Evolutionary conservation across 169 alveolate species (phyloP).

Genomic region (Plasmodium gonderi): DNA sequence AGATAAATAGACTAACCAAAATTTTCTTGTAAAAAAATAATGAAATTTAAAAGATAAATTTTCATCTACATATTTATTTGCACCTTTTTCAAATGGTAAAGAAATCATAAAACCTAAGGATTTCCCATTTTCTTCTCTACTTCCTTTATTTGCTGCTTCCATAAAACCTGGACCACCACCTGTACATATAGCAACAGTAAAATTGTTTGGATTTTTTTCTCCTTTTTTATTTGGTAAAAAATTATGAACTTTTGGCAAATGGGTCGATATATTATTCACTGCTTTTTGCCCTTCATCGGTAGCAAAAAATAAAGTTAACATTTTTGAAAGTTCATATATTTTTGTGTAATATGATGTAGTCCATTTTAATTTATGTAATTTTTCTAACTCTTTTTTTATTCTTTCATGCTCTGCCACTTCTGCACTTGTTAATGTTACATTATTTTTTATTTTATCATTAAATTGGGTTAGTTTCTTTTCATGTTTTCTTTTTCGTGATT

Average conservation of each 20-base stretch:
- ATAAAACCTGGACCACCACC: constrained; percentile 86
- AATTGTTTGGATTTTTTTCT: constrained; percentile 30
- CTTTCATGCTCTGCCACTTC: constrained; percentile 24
- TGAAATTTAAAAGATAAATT: constrained; percentile 82
- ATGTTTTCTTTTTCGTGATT: constrained; percentile 10
- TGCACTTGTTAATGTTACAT: neutral
- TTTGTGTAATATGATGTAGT: constrained; percentile 22
- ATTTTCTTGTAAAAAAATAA: constrained; percentile 84
- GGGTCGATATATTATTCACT: constrained; percentile 53
- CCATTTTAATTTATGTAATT: constrained; percentile 66
- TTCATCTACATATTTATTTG: constrained; percentile 76
- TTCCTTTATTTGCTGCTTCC: constrained; percentile 85
- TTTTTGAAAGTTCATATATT: constrained; percentile 55
- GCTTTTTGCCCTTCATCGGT: constrained; percentile 66
- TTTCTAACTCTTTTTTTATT: constrained; percentile 25
- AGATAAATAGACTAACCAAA: constrained; percentile 81
- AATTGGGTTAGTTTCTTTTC: constrained; percentile 18
- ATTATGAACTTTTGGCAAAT: constrained; percentile 50
- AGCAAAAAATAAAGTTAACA: constrained; percentile 42
- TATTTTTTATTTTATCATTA: constrained; percentile 9
- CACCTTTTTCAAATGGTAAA: constrained; percentile 81
- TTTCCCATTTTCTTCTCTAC: constrained; percentile 78
- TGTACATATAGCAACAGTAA: constrained; percentile 80
- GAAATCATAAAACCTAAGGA: constrained; percentile 80
- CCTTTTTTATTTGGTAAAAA: constrained; percentile 31